phyloP scores from a whole-genome alignment of 2,329 filamentous ascomycete species.

The Cercospora sp. region DNA sequence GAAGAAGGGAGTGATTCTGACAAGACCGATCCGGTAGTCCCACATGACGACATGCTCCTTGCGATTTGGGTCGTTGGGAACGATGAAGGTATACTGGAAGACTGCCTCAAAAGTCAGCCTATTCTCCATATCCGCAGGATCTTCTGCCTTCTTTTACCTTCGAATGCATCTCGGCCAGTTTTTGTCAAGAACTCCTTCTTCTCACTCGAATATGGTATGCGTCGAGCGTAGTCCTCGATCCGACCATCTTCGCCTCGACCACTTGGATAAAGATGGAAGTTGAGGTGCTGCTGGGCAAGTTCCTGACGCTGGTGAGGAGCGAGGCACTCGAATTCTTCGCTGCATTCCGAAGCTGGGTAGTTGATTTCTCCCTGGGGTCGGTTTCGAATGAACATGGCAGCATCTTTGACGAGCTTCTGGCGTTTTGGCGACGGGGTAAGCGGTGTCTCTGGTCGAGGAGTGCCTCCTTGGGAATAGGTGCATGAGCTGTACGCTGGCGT shows the following conservation, averaged over 20 bases:
- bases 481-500: slow-evolving; percentile 33
- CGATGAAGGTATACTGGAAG: slow-evolving; percentile 78
- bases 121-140: neutral
- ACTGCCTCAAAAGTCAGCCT: slow-evolving; percentile 51
- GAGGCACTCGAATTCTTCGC: slow-evolving; percentile 43
- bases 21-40: slow-evolving; percentile 94
- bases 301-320: slow-evolving; percentile 40
- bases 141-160: slow-evolving; percentile 60
- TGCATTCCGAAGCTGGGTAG: slow-evolving; percentile 70
- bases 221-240: slow-evolving; percentile 55
- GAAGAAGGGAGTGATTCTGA: slow-evolving; percentile 92
- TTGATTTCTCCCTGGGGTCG: slow-evolving; percentile 66
- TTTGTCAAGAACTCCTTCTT: slow-evolving; percentile 87
- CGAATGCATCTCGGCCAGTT: slow-evolving; percentile 83
- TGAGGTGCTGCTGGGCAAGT: slow-evolving; percentile 58
- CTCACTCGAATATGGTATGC: slow-evolving; percentile 91
- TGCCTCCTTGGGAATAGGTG: slow-evolving; percentile 26
- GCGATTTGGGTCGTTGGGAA: slow-evolving; percentile 62
- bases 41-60: slow-evolving; percentile 69
- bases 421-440: slow-evolving; percentile 34
- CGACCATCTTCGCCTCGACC: slow-evolving; percentile 44
- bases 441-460: slow-evolving; percentile 29
- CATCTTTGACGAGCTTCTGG: slow-evolving; percentile 66
- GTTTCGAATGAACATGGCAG: slow-evolving; percentile 61
- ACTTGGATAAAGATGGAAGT: slow-evolving; percentile 66